Evolutionary conservation across 108 stramenopile species (phyloP).

Genomic region (Fistulifera solaris): DNA sequence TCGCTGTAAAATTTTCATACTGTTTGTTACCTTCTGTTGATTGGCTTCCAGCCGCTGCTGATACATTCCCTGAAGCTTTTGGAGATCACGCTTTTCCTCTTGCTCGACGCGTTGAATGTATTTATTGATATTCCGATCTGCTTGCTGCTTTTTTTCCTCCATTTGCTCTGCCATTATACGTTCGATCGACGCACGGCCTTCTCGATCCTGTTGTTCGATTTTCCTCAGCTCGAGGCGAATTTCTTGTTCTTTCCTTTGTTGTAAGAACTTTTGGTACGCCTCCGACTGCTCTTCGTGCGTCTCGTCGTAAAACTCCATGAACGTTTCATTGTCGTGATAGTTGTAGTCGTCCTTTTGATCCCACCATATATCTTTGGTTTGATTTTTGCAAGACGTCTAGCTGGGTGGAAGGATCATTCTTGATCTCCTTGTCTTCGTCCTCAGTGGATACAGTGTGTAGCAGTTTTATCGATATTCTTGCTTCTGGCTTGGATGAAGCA

Average conservation of each 20-base stretch:
- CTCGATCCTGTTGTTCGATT: constrained; percentile 26
- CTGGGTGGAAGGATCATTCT: no score
- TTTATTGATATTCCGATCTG: constrained; percentile 26
- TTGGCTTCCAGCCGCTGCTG: constrained; percentile 15
- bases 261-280: constrained; percentile 4
- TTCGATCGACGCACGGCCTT: constrained; percentile 29
- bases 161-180: constrained; percentile 27
- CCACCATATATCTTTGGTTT: no score
- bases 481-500: no score
- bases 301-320: constrained; percentile 31
- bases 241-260: constrained; percentile 11
- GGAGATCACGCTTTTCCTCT: constrained; percentile 37
- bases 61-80: constrained; percentile 26
- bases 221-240: constrained; percentile 17
- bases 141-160: constrained; percentile 23
- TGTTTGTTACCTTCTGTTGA: constrained; percentile 38
- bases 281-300: constrained; percentile 66
- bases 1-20: constrained; percentile 28
- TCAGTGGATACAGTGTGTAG: no score
- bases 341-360: no score
- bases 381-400: no score
- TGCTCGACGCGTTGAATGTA: constrained; percentile 16
- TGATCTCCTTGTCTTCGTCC: no score
- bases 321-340: no score
- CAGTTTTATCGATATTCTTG: no score